Percentiles rank a stretch among this genome's conserved stretches.
Evolutionary conservation across 1,139 yeast species (phyloP).

Genomic region (Protomyces macrosporus): DNA sequence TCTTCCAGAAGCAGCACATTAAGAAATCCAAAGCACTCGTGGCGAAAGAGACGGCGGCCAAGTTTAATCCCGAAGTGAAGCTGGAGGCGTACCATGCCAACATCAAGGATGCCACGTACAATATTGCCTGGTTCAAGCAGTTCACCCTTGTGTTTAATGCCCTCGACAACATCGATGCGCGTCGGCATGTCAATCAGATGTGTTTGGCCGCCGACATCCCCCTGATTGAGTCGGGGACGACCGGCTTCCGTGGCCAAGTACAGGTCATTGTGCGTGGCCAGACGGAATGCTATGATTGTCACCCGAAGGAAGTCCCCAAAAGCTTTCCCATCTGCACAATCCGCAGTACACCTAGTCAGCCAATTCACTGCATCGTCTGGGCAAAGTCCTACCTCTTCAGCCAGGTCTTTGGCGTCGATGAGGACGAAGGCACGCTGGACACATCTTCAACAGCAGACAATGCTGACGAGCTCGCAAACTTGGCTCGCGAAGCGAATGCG

Average conservation of each 20-base stretch:
- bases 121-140: slow-evolving; percentile 72
- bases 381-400: slow-evolving; percentile 82
- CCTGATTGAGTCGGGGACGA: slow-evolving; percentile 88
- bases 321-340: slow-evolving; percentile 95
- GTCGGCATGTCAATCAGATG: slow-evolving; percentile 81
- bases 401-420: slow-evolving; percentile 66
- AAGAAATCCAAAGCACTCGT: slow-evolving; percentile 71
- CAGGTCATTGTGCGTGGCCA: slow-evolving; percentile 74
- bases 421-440: slow-evolving; percentile 37
- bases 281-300: slow-evolving; percentile 92
- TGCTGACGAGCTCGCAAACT: slow-evolving; percentile 56
- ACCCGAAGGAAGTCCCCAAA: slow-evolving; percentile 78
- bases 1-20: slow-evolving; percentile 80
- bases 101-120: slow-evolving; percentile 66
- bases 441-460: slow-evolving; percentile 55
- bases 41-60: slow-evolving; percentile 73
- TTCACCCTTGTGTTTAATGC: slow-evolving; percentile 84
- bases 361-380: slow-evolving; percentile 96
- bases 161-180: slow-evolving; percentile 85
- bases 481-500: slow-evolving; percentile 71
- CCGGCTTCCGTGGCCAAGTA: slow-evolving; percentile 89
- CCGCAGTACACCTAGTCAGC: slow-evolving; percentile 92
- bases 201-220: slow-evolving; percentile 69
- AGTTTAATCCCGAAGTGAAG: slow-evolving; percentile 69
- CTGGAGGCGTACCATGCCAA: slow-evolving; percentile 81